Evolutionary conservation across 2,329 filamentous ascomycete genomes (phyloP).

Genomic region (Proliferodiscus dingleyae): DNA sequence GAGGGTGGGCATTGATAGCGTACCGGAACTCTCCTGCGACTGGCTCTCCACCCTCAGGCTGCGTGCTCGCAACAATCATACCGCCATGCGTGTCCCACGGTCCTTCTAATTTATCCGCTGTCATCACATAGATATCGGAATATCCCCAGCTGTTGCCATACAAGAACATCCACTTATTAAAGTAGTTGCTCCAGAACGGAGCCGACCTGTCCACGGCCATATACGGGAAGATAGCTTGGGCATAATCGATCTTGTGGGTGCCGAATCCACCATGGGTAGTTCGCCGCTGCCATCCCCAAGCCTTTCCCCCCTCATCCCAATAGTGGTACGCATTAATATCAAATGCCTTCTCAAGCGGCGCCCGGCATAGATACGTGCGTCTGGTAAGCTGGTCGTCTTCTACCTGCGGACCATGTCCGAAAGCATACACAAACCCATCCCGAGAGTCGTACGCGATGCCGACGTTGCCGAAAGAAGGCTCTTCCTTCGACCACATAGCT

Average conservation of each 20-base stretch:
- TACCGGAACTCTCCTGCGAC: constrained; percentile 3
- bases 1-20: constrained; percentile 6
- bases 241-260: background rate
- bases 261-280: constrained; percentile 1
- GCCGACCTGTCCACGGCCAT: constrained; percentile 2
- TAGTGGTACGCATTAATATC: constrained; percentile 2
- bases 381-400: constrained; percentile 4
- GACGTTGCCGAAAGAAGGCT: constrained; percentile 5
- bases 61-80: background rate
- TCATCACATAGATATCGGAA: constrained; percentile 9
- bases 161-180: constrained; percentile 8
- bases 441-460: constrained; percentile 4
- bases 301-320: background rate
- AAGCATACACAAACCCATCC: constrained; percentile 4
- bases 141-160: constrained; percentile 8
- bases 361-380: constrained; percentile 5
- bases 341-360: background rate
- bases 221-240: constrained; percentile 4
- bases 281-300: background rate
- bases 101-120: constrained; percentile 5
- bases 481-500: constrained; percentile 4
- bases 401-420: constrained; percentile 4
- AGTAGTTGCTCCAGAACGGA: constrained; percentile 8
- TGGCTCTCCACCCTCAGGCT: constrained; percentile 4
- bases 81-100: constrained; percentile 6